Conservation (phyloP, 2,329 filamentous ascomycete species). For the Mariannaea sp. region DNA sequence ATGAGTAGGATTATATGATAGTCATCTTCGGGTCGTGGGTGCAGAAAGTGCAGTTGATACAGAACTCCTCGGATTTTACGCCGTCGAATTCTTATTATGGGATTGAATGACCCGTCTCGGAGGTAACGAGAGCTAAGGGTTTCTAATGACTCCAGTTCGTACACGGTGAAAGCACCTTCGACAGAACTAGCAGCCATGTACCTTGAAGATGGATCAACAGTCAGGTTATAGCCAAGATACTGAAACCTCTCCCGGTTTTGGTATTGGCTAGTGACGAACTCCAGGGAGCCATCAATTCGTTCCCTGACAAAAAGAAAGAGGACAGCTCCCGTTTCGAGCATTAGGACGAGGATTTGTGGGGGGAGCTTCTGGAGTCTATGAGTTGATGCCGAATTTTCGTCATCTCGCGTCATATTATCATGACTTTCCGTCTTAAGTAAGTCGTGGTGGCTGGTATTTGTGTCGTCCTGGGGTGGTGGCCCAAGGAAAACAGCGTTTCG, state of each 20-base stretch:
- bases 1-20: constrained; percentile 78
- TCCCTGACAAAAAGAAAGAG: constrained; percentile 75
- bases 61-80: constrained; percentile 71
- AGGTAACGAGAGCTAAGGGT: constrained; percentile 57
- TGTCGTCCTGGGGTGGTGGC: constrained; percentile 40
- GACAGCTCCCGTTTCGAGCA: constrained; percentile 73
- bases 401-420: constrained; percentile 45
- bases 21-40: constrained; percentile 68
- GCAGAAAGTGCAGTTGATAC: constrained; percentile 84
- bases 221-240: constrained; percentile 68
- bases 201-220: constrained; percentile 76
- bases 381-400: constrained; percentile 17
- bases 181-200: constrained; percentile 72
- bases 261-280: constrained; percentile 66
- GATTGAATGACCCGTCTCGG: constrained; percentile 53
- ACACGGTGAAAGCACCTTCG: constrained; percentile 73
- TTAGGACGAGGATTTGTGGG: constrained; percentile 80
- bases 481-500: constrained; percentile 79
- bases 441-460: constrained; percentile 30
- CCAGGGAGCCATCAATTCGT: constrained; percentile 48
- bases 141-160: constrained; percentile 65
- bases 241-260: constrained; percentile 62
- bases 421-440: constrained; percentile 48
- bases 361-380: constrained; percentile 53
- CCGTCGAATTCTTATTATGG: constrained; percentile 56